A percentile compares a stretch with the other conserved stretches of the same genome.
These are phyloP conservation scores for Chlamydomonas sphaeroides DNA, from an alignment of 139 green algal genomes.

Conservation along the genomic window DNA sequence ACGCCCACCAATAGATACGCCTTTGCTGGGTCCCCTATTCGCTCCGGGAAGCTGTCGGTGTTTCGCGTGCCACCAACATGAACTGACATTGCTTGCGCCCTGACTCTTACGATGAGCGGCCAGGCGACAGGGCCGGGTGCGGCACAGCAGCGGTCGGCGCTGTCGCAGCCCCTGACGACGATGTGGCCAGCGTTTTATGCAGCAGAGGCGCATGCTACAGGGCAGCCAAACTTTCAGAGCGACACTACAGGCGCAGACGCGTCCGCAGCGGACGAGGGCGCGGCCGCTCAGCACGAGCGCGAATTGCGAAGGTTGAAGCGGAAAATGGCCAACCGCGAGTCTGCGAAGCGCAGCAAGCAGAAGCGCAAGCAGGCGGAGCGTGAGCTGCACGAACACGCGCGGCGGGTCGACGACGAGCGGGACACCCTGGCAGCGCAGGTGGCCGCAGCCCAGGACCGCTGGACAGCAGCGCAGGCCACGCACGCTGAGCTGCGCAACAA, in stretches of 20 bases:
- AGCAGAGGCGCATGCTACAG: too few species aligned
- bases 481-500: neutral
- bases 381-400: slow-evolving; percentile 21
- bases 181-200: slow-evolving; percentile 30
- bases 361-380: slow-evolving; percentile 35
- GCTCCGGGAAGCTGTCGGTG: too few species aligned
- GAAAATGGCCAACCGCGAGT: slow-evolving; percentile 25
- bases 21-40: too few species aligned
- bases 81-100: too few species aligned
- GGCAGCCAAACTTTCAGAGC: too few species aligned
- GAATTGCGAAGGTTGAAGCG: slow-evolving; percentile 9
- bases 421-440: slow-evolving; percentile 6
- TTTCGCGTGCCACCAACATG: too few species aligned
- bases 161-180: slow-evolving; percentile 2
- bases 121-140: too few species aligned
- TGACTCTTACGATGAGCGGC: neutral
- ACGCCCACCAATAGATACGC: too few species aligned
- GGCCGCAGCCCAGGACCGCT: slow-evolving; percentile 22
- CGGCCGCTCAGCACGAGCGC: neutral
- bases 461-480: neutral
- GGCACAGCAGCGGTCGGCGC: too few species aligned
- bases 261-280: too few species aligned
- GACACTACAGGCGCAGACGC: too few species aligned
- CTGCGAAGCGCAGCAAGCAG: slow-evolving; percentile 27
- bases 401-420: slow-evolving; percentile 16